Percentiles rank a stretch among this genome's conserved stretches.
These are phyloP conservation scores for Fusarium palustre DNA, from an alignment of 2,329 filamentous ascomycete genomes.

Conservation along the genomic window DNA sequence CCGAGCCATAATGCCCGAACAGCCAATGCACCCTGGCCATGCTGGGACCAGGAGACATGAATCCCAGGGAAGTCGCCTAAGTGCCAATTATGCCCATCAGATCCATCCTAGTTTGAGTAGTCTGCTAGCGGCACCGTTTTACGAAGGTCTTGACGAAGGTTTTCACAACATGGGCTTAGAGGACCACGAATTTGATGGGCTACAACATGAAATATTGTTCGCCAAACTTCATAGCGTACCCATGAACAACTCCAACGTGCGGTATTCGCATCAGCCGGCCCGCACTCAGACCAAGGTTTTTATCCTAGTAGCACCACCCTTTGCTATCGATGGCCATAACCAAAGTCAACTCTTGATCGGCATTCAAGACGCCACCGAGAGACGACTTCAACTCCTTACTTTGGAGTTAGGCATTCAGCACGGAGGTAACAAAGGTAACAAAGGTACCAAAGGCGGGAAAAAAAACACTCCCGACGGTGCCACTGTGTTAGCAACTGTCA, in stretches of 20 bases:
- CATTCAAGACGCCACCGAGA: conserved; percentile 76
- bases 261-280: conserved; percentile 67
- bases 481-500: conserved; percentile 50
- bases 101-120: conserved; percentile 68
- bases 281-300: conserved; percentile 72
- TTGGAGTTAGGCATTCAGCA: conserved; percentile 65
- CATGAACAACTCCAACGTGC: conserved; percentile 69
- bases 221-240: conserved; percentile 76
- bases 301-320: conserved; percentile 71
- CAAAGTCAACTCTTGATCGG: conserved; percentile 72
- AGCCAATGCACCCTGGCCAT: conserved; percentile 56
- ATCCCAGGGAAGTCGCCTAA: conserved; percentile 69
- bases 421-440: conserved; percentile 46
- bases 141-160: conserved; percentile 76
- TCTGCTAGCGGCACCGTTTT: conserved; percentile 75
- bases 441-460: conserved; percentile 35
- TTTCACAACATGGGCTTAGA: conserved; percentile 79
- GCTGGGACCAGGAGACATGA: conserved; percentile 71
- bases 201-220: conserved; percentile 78
- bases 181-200: conserved; percentile 76
- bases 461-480: conserved; percentile 39
- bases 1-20: conserved; percentile 81
- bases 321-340: conserved; percentile 64
- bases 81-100: conserved; percentile 58
- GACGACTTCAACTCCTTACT: conserved; percentile 74